Evolutionary conservation across 169 alveolate genomes (phyloP).

Genomic region (Plasmodium sp.): DNA sequence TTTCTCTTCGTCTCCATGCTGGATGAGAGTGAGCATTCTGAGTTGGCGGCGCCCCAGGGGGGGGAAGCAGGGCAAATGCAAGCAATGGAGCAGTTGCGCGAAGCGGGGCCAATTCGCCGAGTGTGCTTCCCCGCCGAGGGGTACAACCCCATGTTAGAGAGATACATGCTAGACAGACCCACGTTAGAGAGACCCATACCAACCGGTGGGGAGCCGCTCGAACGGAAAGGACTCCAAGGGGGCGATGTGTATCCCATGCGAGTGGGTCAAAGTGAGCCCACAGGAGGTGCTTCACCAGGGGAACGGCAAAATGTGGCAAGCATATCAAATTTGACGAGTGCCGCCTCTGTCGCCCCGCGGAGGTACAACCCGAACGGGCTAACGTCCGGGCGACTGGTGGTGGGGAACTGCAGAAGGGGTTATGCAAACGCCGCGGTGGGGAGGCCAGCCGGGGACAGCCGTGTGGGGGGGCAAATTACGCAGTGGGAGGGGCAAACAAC

Average conservation of each 20-base stretch:
- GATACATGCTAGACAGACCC: neutral
- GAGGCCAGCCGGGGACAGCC: neutral
- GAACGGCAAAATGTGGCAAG: too few relatives aligned
- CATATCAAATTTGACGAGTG: neutral
- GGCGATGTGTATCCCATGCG: neutral
- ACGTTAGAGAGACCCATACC: neutral
- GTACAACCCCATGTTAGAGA: neutral
- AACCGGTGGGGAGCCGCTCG: neutral
- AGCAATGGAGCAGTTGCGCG: too few relatives aligned
- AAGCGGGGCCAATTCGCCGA: neutral
- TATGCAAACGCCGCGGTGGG: neutral
- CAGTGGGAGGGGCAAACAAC: too few relatives aligned
- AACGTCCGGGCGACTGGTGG: neutral
- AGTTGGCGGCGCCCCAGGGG: neutral
- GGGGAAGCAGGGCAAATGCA: neutral
- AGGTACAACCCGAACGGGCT: neutral
- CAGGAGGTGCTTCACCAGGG: neutral
- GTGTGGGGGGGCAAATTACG: neutral
- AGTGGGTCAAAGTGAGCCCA: neutral
- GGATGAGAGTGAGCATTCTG: constrained; percentile 22
- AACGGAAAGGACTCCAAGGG: neutral
- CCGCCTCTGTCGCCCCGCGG: neutral
- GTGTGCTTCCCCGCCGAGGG: neutral
- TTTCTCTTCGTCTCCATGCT: constrained; percentile 52
- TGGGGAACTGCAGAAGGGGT: neutral